Evolutionary conservation across 2,329 filamentous ascomycete genomes (phyloP), one percentile per base, ranked within the genome.

Genomic region (Alternaria arbusti): DNA sequence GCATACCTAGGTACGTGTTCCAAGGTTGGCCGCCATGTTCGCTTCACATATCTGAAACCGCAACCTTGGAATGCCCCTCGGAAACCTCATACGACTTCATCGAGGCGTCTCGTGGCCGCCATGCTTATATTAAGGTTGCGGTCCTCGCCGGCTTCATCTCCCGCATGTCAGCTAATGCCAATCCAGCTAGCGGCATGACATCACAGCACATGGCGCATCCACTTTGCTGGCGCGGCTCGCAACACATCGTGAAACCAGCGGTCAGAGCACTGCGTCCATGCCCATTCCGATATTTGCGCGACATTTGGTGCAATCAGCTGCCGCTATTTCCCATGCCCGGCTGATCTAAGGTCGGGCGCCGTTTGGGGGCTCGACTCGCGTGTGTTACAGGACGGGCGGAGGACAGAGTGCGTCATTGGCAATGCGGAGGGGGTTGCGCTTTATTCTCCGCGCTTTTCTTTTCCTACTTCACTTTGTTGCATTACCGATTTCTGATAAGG

Each of bases 361-460:
- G 49, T 52, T 60, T 58, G 59, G 61, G 52, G 65, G 61, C 55
- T 49, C 49, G 58, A 61, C 64, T 55, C 55, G 52, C 46, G 47
- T 20, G 47, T 32, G 59, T 54, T 50, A 17, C 54, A 54, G 28
- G 59, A 47, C 51, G 43, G 22, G 57, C 47, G 36, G 45, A 52
- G 20, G 49, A 57, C 51, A 58, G 59, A 56, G 54, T 70, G 68
- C 68, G 70, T 71, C 70, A 71, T 73, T 57, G 56, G 54, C 58
- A 63, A 43, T 23, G 47, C 57, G 45, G 43, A 59, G 65, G 54
- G 52, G 46, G 12, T 28, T 54, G 40, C 22, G 30, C 49, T 59
- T 55, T 60, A 60, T 46, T 60, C 12, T 50, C 26, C 49, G 15
- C 44, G 11, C 54, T 55, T 57, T 59, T 54, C 52, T 57, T 57